phyloP scores from a whole-genome alignment of 805 yeast species.

The Candida ipomoeae region DNA sequence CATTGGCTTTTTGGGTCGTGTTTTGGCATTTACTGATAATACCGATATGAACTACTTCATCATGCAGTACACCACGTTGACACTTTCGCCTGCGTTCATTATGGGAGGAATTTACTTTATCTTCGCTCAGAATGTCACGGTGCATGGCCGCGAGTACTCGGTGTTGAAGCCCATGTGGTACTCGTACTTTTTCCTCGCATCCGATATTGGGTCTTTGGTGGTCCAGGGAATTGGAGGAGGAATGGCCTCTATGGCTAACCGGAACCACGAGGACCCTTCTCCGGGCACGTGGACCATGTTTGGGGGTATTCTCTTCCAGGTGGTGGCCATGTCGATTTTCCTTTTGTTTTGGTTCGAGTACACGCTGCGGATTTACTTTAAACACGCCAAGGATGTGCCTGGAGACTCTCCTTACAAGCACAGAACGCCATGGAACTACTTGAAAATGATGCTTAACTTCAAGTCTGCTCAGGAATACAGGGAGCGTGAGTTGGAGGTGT shows the following conservation, averaged over 20 bases:
- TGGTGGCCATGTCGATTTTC: conserved; percentile 36
- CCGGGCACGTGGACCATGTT: conserved; percentile 37
- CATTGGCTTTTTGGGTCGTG: conserved; percentile 37
- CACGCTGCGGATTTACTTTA: conserved; percentile 30
- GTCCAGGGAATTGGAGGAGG: conserved; percentile 42
- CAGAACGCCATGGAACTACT: conserved; percentile 19
- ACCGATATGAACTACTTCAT: conserved; percentile 21
- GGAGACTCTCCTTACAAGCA: conserved; percentile 11
- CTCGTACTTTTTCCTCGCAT: conserved; percentile 37
- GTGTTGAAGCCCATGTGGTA: conserved; percentile 42
- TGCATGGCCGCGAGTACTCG: conserved; percentile 36
- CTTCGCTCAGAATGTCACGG: conserved; percentile 38
- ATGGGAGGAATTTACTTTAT: conserved; percentile 42
- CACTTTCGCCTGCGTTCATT: conserved; percentile 40
- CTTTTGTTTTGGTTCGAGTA: conserved; percentile 35
- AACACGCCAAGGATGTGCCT: conserved; percentile 14
- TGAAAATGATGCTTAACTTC: conserved; percentile 27
- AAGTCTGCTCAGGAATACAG: conserved; percentile 23
- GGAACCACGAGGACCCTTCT: conserved; percentile 17
- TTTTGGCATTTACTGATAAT: conserved; percentile 25
- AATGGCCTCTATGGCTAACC: conserved; percentile 27
- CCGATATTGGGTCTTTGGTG: conserved; percentile 34
- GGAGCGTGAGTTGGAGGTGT: conserved; percentile 22
- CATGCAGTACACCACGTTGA: conserved; percentile 32
- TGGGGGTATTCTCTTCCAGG: conserved; percentile 37